phyloP scores from a whole-genome alignment of 228 moss, liverwort and hornwort species.

The Sphagnum magellanicum region DNA sequence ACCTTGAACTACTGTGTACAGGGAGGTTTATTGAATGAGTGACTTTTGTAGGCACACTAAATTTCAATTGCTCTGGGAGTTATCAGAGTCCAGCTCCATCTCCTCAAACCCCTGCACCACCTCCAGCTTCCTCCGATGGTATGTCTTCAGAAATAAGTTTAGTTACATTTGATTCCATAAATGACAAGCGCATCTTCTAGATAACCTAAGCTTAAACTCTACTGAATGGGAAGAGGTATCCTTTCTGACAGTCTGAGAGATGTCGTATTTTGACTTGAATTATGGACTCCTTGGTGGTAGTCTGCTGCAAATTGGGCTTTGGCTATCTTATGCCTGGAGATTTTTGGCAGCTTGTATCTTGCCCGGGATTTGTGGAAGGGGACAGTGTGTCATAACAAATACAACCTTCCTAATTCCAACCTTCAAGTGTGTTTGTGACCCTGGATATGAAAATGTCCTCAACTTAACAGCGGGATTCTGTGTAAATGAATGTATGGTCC shows the following conservation, averaged over 20 bases:
- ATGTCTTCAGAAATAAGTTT: neutral
- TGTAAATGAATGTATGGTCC: constrained; percentile 26
- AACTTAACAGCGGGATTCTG: constrained; percentile 47
- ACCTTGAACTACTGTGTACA: neutral
- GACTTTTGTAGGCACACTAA: constrained; percentile 22
- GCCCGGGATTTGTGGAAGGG: constrained; percentile 44
- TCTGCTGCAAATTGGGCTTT: too few species aligned
- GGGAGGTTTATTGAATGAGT: neutral
- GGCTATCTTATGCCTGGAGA: too few species aligned
- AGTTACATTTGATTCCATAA: neutral
- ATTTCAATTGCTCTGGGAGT: constrained; percentile 20
- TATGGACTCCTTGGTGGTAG: neutral
- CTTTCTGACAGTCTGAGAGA: neutral
- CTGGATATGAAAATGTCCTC: constrained; percentile 45
- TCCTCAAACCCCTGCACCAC: constrained; percentile 8
- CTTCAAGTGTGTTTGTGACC: constrained; percentile 41
- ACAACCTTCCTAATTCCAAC: constrained; percentile 31
- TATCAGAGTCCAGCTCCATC: constrained; percentile 28
- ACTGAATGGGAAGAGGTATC: neutral
- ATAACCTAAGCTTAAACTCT: neutral
- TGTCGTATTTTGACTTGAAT: neutral
- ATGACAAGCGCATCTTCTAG: too few species aligned
- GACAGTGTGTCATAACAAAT: constrained; percentile 18
- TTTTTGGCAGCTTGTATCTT: constrained; percentile 36
- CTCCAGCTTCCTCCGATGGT: constrained; percentile 19